phyloP scores from a whole-genome alignment of 352 stramenopile species.

The Globisporangium spinosum region DNA sequence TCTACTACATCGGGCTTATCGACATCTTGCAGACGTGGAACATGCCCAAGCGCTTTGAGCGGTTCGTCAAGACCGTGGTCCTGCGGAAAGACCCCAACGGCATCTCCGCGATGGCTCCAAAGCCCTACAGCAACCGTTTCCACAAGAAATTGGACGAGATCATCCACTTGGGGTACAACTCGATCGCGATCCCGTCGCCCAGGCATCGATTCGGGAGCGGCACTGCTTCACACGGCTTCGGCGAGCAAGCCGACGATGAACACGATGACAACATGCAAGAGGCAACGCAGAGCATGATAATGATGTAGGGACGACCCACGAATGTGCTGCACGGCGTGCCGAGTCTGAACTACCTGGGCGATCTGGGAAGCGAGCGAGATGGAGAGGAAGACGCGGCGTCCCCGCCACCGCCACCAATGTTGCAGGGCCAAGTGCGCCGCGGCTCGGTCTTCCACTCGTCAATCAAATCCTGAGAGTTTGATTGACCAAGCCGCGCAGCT shows the following conservation, averaged over 20 bases:
- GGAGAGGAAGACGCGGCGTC: background rate
- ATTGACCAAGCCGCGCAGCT: too few relatives aligned
- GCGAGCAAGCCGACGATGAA: background rate
- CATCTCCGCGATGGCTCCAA: slow-evolving; percentile 74
- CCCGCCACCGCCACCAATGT: background rate
- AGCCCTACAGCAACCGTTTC: slow-evolving; percentile 62
- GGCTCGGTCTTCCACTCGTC: slow-evolving; percentile 4
- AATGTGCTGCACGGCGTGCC: slow-evolving; percentile 8
- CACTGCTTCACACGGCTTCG: background rate
- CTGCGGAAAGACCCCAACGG: slow-evolving; percentile 62
- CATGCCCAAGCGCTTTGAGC: slow-evolving; percentile 61
- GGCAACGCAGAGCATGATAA: slow-evolving; percentile 82
- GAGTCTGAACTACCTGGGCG: background rate
- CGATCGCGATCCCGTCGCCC: slow-evolving; percentile 26
- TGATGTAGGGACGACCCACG: slow-evolving; percentile 1
- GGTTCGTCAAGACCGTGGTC: slow-evolving; percentile 67
- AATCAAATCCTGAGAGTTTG: too few relatives aligned
- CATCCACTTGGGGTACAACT: slow-evolving; percentile 58
- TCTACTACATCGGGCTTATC: slow-evolving; percentile 88
- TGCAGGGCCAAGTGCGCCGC: slow-evolving; percentile 11
- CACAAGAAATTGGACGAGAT: slow-evolving; percentile 74
- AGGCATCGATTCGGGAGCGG: background rate
- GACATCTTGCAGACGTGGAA: slow-evolving; percentile 87
- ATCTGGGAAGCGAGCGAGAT: background rate
- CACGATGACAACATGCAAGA: slow-evolving; percentile 59